These are phyloP conservation scores for Nothopassalora personata DNA, from an alignment of 2,329 filamentous ascomycete species.

Conservation along the genomic window DNA sequence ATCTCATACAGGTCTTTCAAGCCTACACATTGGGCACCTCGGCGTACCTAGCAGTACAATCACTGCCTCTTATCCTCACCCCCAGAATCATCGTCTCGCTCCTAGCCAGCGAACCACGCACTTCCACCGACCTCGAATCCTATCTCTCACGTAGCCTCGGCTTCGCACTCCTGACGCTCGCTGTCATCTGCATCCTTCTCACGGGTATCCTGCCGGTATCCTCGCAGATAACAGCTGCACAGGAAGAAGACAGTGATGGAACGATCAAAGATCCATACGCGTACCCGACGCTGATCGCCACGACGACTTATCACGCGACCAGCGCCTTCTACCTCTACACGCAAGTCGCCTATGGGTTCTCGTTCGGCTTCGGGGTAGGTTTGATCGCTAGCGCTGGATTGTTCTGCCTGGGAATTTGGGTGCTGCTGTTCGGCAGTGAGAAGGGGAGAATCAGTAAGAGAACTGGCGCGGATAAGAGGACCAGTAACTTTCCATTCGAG, in stretches of 20 bases:
- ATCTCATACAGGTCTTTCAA: conserved; percentile 35
- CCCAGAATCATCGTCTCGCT: conserved; percentile 59
- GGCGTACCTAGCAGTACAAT: conserved; percentile 41
- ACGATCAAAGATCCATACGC: conserved; percentile 39
- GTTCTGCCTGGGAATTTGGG: conserved; percentile 61
- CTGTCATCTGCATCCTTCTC: conserved; percentile 59
- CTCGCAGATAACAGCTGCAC: conserved; percentile 1
- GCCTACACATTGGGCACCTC: conserved; percentile 42
- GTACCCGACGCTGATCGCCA: conserved; percentile 58
- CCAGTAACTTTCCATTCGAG: conserved; percentile 59
- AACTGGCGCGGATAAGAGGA: conserved; percentile 64
- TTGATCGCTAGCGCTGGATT: conserved; percentile 53
- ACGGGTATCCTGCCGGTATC: conserved; percentile 64
- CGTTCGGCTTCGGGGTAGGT: conserved; percentile 55
- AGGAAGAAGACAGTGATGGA: background rate
- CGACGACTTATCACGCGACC: conserved; percentile 60
- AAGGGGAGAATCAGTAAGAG: conserved; percentile 53
- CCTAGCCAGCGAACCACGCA: conserved; percentile 50
- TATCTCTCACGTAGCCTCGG: conserved; percentile 71
- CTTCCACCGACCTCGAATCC: conserved; percentile 57
- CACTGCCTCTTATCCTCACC: conserved; percentile 52
- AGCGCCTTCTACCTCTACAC: conserved; percentile 64
- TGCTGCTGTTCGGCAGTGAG: conserved; percentile 53
- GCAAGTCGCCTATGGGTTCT: conserved; percentile 53
- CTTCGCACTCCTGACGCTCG: conserved; percentile 60